Evolutionary conservation across 306 rosid genomes (phyloP), one percentile per base, ranked within the genome.

Genomic region (Aeschynomene evenia): DNA sequence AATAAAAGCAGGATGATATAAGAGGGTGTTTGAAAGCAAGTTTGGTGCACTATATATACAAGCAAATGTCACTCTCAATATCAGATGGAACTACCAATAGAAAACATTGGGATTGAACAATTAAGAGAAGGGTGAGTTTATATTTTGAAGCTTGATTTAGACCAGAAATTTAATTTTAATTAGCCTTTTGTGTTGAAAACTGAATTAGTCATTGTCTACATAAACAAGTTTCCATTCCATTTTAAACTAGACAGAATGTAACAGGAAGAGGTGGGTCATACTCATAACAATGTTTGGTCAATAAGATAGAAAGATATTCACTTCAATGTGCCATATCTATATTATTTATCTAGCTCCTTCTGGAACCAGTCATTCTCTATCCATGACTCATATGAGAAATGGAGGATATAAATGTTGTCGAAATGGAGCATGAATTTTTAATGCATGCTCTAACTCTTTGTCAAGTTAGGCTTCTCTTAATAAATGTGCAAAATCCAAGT

Each of bases 171-270:
- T 39, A 77, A 22, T 46, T 23, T 63, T 39, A 77, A 22, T 46
- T 34, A 34, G 51, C 51, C 59, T 40, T n/a, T 3, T 11, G 18
- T 51, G 40, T 69, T 64, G 56, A 68, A 67, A 20, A 46, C 24
- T 53, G 78, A 68, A 68, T 21, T 58, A 74, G 83, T 78, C 62
- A 39, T 68, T 81, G 66, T 77, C 77, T 67, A 46, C 72, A 22
- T 10, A 55, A 31, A 68, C 82, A 68, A 72, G 57, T 81, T 49
- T 74, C 55, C 55, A 55, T 62, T 74, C 33, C 42, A 54, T 10
- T 34, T 16, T 21, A 23, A 40, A 66, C 12, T 50, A 40, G 70
- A 39, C 8, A 54, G 5, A 74, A 62, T 31, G 65, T 11, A 73
- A 36, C 50, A 63, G 26, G 24, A 40, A 12, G 46, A 21, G 21